Evolutionary conservation across 2,329 filamentous ascomycete species (phyloP).

Genomic region (Curvularia hawaiiensis): DNA sequence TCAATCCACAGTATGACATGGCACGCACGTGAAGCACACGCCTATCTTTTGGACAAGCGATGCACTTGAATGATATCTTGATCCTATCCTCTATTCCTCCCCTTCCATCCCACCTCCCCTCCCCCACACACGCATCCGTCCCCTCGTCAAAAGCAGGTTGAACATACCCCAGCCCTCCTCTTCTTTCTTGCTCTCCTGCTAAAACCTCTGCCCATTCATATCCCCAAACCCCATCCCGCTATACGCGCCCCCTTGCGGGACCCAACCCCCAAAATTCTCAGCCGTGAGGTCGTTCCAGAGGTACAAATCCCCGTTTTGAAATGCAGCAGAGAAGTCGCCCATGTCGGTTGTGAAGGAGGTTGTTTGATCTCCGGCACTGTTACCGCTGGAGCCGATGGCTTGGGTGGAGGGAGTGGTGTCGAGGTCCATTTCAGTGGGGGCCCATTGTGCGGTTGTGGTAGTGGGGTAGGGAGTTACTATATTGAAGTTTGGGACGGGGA

Average conservation of each 20-base stretch:
- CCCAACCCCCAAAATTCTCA: constrained; percentile 42
- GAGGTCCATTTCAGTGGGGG: constrained; percentile 6
- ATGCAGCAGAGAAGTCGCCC: constrained; percentile 41
- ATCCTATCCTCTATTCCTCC: no score
- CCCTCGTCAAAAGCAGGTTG: no score
- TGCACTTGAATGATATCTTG: no score
- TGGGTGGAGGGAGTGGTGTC: constrained; percentile 4
- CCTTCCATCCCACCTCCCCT: no score
- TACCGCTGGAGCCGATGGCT: constrained; percentile 2
- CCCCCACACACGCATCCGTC: no score
- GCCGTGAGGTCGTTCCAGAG: constrained; percentile 44
- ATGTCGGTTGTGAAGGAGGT: constrained; percentile 31
- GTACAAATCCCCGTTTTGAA: constrained; percentile 45
- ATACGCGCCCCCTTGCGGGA: constrained; percentile 34
- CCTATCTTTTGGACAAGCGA: no score
- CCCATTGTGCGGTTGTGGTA: constrained; percentile 9
- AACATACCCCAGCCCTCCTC: no score
- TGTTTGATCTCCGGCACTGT: constrained; percentile 15
- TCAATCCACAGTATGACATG: no score
- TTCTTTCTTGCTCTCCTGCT: not conserved
- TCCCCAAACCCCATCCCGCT: constrained; percentile 33
- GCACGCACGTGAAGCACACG: no score
- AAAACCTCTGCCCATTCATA: constrained; percentile 28
- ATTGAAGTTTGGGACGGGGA: constrained; percentile 15
- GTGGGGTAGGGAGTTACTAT: constrained; percentile 19